Percentiles rank a stretch among this genome's conserved stretches.
Conservation (phyloP, 805 yeast genomes). For the Tetrapisispora arboricola region DNA sequence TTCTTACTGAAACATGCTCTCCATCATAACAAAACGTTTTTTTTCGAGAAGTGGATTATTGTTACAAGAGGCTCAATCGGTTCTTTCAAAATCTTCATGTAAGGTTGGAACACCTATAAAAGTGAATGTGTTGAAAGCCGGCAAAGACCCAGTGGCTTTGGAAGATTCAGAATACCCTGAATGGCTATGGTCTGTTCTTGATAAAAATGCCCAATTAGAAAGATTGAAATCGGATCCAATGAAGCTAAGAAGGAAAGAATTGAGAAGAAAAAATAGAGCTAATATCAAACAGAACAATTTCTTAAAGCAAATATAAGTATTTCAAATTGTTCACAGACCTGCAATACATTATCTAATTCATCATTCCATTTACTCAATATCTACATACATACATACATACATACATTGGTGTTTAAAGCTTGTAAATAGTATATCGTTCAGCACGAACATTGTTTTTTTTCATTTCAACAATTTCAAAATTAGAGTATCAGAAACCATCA, state of each 20-base stretch:
- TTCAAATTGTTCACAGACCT: not conserved
- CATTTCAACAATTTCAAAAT: no score
- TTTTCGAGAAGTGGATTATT: conserved; percentile 2
- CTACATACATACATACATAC: not conserved
- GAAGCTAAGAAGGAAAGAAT: conserved; percentile 56
- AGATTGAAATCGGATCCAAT: conserved; percentile 47
- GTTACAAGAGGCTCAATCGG: conserved; percentile 4
- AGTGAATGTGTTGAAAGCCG: conserved; percentile 63
- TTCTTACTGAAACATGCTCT: not conserved
- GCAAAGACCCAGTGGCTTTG: conserved; percentile 81
- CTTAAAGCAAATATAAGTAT: conserved; percentile 21
- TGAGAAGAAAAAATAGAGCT: conserved; percentile 58
- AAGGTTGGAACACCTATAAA: conserved; percentile 64
- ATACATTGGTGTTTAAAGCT: no score
- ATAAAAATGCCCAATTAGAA: conserved; percentile 45
- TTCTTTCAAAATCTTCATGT: conserved; percentile 37
- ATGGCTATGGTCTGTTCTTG: conserved; percentile 87
- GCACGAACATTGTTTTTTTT: not conserved
- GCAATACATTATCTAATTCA: not conserved
- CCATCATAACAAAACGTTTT: conserved; percentile 1
- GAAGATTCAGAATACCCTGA: conserved; percentile 86
- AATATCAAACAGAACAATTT: conserved; percentile 74
- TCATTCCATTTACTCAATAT: not conserved
- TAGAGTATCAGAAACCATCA: no score
- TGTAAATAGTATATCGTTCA: not conserved